Evolutionary conservation across 2,329 filamentous ascomycete genomes (phyloP).

Genomic region (Elsinoe necatrix): DNA sequence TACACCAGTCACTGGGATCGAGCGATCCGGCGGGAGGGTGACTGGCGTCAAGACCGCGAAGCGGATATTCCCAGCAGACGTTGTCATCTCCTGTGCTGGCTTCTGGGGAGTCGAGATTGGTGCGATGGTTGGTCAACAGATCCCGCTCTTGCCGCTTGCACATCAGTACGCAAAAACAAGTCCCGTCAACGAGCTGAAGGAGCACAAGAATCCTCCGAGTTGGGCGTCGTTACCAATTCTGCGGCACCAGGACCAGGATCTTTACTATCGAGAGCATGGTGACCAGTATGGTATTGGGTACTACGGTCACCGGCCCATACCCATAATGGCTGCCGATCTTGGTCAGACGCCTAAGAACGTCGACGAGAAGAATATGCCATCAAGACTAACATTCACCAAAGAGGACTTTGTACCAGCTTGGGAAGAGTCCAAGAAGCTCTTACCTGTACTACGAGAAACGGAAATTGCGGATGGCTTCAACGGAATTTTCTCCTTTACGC

Average conservation of each 20-base stretch:
- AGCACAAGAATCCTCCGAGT: slow-evolving; percentile 38
- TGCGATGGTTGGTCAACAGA: slow-evolving; percentile 49
- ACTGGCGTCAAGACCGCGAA: slow-evolving; percentile 48
- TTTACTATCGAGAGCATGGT: slow-evolving; percentile 58
- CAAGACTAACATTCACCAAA: slow-evolving; percentile 50
- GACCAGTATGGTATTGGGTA: slow-evolving; percentile 56
- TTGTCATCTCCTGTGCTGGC: slow-evolving; percentile 55
- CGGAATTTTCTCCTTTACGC: slow-evolving; percentile 58
- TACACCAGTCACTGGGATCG: slow-evolving; percentile 52
- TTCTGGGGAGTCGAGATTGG: slow-evolving; percentile 61
- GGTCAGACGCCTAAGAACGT: slow-evolving; percentile 47
- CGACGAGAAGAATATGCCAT: slow-evolving; percentile 55
- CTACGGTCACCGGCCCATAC: slow-evolving; percentile 56
- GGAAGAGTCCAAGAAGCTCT: slow-evolving; percentile 46
- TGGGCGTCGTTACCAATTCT: slow-evolving; percentile 51
- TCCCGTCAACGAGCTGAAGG: slow-evolving; percentile 38
- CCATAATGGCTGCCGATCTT: slow-evolving; percentile 47
- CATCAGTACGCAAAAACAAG: slow-evolving; percentile 59
- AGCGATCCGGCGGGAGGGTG: slow-evolving; percentile 41
- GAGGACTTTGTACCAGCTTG: slow-evolving; percentile 55
- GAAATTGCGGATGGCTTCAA: slow-evolving; percentile 55
- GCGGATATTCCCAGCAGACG: slow-evolving; percentile 48
- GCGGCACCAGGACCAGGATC: slow-evolving; percentile 54
- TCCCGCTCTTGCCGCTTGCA: slow-evolving; percentile 53
- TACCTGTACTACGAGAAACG: slow-evolving; percentile 45